A percentile compares a stretch with the other conserved stretches of the same genome.
Evolutionary conservation across 2,329 filamentous ascomycete genomes (phyloP).

Genomic region (Amphichorda felina): DNA sequence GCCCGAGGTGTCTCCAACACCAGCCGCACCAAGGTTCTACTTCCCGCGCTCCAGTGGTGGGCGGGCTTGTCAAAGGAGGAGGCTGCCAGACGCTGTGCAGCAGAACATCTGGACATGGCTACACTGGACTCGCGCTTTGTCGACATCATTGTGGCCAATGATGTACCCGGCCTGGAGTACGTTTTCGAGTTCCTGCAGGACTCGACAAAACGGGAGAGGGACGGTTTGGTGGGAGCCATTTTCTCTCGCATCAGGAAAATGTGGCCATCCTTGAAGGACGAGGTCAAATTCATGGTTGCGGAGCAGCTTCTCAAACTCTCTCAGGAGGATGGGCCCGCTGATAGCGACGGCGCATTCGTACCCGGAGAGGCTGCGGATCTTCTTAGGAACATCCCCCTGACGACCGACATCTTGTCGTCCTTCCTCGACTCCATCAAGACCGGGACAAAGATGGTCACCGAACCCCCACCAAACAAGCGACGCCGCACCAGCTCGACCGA

Average conservation of each 20-base stretch:
- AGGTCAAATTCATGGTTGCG: constrained; percentile 46
- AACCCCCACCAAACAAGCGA: constrained; percentile 64
- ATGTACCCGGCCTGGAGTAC: constrained; percentile 36
- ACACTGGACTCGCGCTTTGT: constrained; percentile 31
- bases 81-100: constrained; percentile 27
- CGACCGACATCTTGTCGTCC: constrained; percentile 56
- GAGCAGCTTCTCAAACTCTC: constrained; percentile 51
- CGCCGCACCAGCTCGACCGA: constrained; percentile 67
- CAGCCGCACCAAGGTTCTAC: constrained; percentile 60
- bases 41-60: constrained; percentile 67
- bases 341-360: constrained; percentile 22
- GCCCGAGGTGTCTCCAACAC: constrained; percentile 59
- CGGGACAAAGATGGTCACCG: constrained; percentile 59
- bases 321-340: constrained; percentile 25
- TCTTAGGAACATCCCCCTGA: constrained; percentile 60
- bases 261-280: constrained; percentile 61
- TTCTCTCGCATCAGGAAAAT: constrained; percentile 60
- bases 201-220: constrained; percentile 21
- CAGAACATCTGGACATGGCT: constrained; percentile 28
- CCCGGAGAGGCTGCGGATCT: constrained; percentile 57
- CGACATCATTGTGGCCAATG: constrained; percentile 41
- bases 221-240: constrained; percentile 47
- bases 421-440: constrained; percentile 67
- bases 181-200: constrained; percentile 35
- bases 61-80: constrained; percentile 38